Conservation (phyloP, 75 land plant species). For the Picea glauca region DNA sequence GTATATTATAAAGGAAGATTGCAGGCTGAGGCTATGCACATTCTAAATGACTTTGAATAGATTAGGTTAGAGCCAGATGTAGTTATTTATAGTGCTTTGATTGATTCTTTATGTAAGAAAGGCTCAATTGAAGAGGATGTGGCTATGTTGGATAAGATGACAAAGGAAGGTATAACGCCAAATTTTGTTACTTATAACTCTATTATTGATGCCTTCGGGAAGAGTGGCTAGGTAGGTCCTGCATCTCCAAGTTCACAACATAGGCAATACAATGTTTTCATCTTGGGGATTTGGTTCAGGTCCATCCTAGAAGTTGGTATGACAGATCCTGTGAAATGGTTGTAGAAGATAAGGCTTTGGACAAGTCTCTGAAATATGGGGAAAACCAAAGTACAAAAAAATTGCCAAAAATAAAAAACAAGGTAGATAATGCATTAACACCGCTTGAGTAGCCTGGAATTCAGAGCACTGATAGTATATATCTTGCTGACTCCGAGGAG, state of each 20-base stretch:
- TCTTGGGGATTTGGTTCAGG: background rate
- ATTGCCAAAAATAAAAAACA: background rate
- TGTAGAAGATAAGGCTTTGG: background rate
- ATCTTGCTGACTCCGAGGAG: slow-evolving; percentile 15
- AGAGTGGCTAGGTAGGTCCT: slow-evolving; percentile 12
- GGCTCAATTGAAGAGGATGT: slow-evolving; percentile 76
- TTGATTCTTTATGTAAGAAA: slow-evolving; percentile 82
- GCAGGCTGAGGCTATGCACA: slow-evolving; percentile 68
- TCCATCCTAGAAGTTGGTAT: background rate
- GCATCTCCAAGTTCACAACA: background rate
- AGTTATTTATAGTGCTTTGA: slow-evolving; percentile 83
- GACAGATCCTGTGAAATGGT: background rate
- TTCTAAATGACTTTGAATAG: background rate
- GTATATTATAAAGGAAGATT: slow-evolving; percentile 74
- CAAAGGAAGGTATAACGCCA: slow-evolving; percentile 74
- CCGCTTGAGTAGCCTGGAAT: slow-evolving; percentile 21
- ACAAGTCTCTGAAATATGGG: background rate
- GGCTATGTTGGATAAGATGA: slow-evolving; percentile 82
- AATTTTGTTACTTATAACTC: slow-evolving; percentile 97
- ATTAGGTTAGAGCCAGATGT: slow-evolving; percentile 87
- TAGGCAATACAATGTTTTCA: background rate
- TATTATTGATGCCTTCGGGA: slow-evolving; percentile 92
- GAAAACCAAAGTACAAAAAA: background rate
- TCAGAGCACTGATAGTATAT: slow-evolving; percentile 18
- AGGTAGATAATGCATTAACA: background rate